Base-by-base conservation (phyloP, 768 basidiomycete species). In the Boletus bicolor region DNA sequence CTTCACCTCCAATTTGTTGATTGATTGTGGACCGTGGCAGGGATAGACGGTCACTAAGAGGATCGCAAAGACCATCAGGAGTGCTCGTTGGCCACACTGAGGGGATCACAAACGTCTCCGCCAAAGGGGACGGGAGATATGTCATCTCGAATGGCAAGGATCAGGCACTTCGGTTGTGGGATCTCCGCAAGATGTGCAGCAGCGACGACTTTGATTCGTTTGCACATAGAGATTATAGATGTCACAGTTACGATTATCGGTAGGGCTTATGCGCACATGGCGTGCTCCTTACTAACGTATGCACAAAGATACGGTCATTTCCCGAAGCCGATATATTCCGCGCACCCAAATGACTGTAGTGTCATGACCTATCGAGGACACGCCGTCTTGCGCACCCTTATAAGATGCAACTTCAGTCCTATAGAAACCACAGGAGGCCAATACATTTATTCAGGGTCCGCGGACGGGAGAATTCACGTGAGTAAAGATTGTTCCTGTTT, bases 301-400 rank as follows among this genome's bases (percentile, higher is more conserved):
- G 36, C 43, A 38, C 28, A 51, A 58, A 89, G 91, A 61, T 80
- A 83, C 61, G 81, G 82, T 4, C 72, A 73, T 43, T 93, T 91
- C 64, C 84, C 85, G 4, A 84, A 78, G 55, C 87, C 86, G 7
- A 77, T 70, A 57, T 76, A 74, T 61, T 61, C 70, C 14, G 84
- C 85, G 11, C 95, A 95, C 72, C 96, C 93, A 7, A 75, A 80
- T 54, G 94, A 98, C 65, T 93, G 93, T 68, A 94, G 91, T 62
- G 87, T 98, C 35, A 96, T 96, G 95, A 89, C 91, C 2, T 99
- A 92, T 70, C 81, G 91, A 42, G 97, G 97, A 2, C 97, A 98
- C 67, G 77, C 84, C 11, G 93, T 98, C 24, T 73, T 96, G 42
- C 82, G 88, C 42, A 99, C 97, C 0, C 82, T 99, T 53, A 97